A percentile compares a stretch with the other conserved stretches of the same genome.
Evolutionary conservation across 306 rosid genomes (phyloP).

Genomic region (Cucumis melo): DNA sequence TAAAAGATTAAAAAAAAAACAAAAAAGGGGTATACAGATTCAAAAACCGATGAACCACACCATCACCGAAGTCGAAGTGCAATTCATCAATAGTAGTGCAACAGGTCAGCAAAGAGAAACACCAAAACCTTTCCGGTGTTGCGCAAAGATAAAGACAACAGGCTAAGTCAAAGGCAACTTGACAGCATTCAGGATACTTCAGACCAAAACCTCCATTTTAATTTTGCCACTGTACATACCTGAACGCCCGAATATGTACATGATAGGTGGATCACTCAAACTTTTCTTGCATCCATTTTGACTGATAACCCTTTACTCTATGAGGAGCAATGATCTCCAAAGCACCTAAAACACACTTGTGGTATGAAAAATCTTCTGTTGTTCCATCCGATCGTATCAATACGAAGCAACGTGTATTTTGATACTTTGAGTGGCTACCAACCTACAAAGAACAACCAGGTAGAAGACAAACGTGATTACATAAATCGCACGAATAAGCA

Average conservation of each 20-base stretch:
- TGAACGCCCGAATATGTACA: conserved; percentile 8
- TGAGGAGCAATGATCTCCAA: conserved; percentile 48
- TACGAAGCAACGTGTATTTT: conserved; percentile 53
- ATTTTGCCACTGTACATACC: conserved; percentile 13
- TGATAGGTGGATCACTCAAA: conserved; percentile 6
- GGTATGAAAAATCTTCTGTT: conserved; percentile 74
- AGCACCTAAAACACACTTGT: conserved; percentile 61
- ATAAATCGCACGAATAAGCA: not conserved
- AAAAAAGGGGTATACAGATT: not conserved
- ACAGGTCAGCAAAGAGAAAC: conserved; percentile 4
- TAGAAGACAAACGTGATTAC: not conserved
- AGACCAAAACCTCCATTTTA: conserved; percentile 9
- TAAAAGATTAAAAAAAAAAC: not conserved
- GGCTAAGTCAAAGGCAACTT: conserved; percentile 9
- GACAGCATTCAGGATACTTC: conserved; percentile 3
- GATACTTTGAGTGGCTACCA: conserved; percentile 41
- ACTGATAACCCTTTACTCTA: conserved; percentile 31
- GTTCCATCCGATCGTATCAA: conserved; percentile 53
- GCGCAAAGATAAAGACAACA: conserved; percentile 7
- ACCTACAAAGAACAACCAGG: conserved; percentile 29
- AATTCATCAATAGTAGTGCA: not conserved
- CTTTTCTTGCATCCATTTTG: conserved; percentile 19
- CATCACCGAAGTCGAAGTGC: not conserved
- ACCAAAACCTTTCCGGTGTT: conserved; percentile 1
- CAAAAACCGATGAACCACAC: conserved; percentile 5